Evolutionary conservation across 1,284 basidiomycete genomes (phyloP).

Genomic region (Entoloma clypeatum): DNA sequence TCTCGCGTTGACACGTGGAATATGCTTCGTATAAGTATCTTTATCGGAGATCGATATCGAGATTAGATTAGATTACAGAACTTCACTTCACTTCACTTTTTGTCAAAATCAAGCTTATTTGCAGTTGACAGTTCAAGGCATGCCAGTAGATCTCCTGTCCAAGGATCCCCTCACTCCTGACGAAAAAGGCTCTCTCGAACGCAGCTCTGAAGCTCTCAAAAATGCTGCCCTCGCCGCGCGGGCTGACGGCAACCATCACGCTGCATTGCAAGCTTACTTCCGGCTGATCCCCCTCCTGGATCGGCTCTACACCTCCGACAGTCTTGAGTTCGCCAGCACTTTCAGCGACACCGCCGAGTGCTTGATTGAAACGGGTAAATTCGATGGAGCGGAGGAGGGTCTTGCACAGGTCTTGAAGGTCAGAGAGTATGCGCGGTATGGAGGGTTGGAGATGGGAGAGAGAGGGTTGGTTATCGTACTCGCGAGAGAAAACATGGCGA

Average conservation of each 20-base stretch:
- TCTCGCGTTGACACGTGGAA: no score
- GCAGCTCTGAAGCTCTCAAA: conserved; percentile 5
- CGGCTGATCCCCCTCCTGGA: conserved; percentile 2
- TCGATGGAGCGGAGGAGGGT: not conserved
- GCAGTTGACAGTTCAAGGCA: no score
- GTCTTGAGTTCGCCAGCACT: not conserved
- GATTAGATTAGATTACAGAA: no score
- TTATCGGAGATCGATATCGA: no score
- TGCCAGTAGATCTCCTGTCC: no score
- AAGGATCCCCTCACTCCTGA: no score
- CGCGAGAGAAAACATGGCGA: conserved; percentile 2
- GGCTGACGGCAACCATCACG: not conserved
- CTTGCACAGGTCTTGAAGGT: not conserved
- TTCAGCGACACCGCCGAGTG: not conserved
- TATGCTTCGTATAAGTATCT: no score
- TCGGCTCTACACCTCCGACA: not conserved
- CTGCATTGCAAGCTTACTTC: not conserved
- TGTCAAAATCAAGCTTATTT: no score
- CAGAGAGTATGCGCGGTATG: not conserved
- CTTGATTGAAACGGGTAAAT: not conserved
- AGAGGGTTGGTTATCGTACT: conserved; percentile 4
- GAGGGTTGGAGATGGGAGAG: not conserved
- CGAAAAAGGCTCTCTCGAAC: no score
- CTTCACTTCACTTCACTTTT: no score
- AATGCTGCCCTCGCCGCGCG: not conserved